These are phyloP conservation scores for Micromonas commoda DNA, from an alignment of 139 green algal genomes.

Conservation along the genomic window DNA sequence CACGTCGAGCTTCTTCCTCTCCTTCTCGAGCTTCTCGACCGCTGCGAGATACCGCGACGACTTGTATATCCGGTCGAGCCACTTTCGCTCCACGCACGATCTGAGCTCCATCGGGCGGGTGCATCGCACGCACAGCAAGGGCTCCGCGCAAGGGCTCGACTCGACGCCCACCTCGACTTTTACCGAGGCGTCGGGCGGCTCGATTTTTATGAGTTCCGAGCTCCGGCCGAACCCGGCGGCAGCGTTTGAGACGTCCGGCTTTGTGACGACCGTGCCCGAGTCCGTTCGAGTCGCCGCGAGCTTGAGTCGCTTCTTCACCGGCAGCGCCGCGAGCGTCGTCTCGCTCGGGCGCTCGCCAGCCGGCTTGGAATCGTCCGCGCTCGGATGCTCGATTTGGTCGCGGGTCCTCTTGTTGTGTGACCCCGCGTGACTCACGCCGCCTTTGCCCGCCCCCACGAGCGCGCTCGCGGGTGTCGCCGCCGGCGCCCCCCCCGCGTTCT, in stretches of 20 bases:
- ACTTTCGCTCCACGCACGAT: background rate
- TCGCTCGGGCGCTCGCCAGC: background rate
- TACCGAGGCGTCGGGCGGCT: too few relatives aligned
- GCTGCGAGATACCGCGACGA: too few relatives aligned
- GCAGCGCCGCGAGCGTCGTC: background rate
- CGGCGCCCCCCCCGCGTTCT: background rate
- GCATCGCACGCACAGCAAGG: background rate
- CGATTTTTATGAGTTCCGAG: too few relatives aligned
- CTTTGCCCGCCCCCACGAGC: background rate
- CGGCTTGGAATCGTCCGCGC: background rate
- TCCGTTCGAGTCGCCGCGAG: too few relatives aligned
- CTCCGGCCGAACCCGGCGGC: too few relatives aligned
- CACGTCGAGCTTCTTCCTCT: too few relatives aligned
- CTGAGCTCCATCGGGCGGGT: background rate
- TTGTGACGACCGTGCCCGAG: too few relatives aligned
- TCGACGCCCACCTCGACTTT: too few relatives aligned
- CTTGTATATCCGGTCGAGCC: background rate
- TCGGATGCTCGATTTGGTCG: background rate
- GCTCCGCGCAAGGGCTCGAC: background rate
- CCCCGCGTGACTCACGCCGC: background rate
- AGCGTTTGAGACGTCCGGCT: too few relatives aligned
- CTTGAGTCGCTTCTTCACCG: slow-evolving; percentile 15
- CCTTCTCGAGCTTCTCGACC: too few relatives aligned
- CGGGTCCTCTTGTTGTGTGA: background rate
- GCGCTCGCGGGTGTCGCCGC: background rate